phyloP scores from a whole-genome alignment of 73 alveolate genomes.

The Paramecium biaurelia region DNA sequence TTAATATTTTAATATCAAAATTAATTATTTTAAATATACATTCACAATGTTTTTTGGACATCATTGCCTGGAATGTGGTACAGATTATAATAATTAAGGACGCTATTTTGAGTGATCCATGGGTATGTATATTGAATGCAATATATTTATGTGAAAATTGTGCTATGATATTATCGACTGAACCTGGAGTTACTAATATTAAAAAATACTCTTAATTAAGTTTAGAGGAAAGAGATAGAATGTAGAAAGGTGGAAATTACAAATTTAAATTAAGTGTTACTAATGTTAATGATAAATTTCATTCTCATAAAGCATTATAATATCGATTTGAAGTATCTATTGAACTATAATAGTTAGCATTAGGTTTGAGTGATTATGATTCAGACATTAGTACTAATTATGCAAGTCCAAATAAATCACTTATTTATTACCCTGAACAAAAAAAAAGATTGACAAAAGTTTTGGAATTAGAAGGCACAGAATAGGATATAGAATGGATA shows the following conservation, averaged over 20 bases:
- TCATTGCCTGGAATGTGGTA: conserved; percentile 41
- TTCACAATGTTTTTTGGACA: not conserved
- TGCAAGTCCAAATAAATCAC: conserved; percentile 1
- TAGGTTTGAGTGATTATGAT: not conserved
- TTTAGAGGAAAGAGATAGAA: not conserved
- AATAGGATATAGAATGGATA: not conserved
- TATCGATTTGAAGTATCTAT: not conserved
- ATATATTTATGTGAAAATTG: conserved; percentile 30
- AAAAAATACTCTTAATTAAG: not conserved
- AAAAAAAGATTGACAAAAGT: not conserved
- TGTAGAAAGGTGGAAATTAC: not conserved
- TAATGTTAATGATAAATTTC: not conserved
- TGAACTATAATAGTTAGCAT: not conserved
- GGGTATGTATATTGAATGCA: conserved; percentile 44
- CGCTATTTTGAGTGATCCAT: not conserved
- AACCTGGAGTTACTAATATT: not conserved
- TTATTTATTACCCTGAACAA: not conserved
- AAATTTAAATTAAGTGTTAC: not conserved
- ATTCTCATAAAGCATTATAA: not conserved
- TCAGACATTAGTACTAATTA: not conserved
- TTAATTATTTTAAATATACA: not conserved
- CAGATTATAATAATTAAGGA: not conserved
- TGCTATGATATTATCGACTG: not conserved
- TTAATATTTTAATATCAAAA: not conserved
- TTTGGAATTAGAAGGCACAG: not conserved